A percentile compares a stretch with the other conserved stretches of the same genome.
Evolutionary conservation across 1,284 basidiomycete genomes (phyloP).

Genomic region (Pyrrhoderma lamaoense): DNA sequence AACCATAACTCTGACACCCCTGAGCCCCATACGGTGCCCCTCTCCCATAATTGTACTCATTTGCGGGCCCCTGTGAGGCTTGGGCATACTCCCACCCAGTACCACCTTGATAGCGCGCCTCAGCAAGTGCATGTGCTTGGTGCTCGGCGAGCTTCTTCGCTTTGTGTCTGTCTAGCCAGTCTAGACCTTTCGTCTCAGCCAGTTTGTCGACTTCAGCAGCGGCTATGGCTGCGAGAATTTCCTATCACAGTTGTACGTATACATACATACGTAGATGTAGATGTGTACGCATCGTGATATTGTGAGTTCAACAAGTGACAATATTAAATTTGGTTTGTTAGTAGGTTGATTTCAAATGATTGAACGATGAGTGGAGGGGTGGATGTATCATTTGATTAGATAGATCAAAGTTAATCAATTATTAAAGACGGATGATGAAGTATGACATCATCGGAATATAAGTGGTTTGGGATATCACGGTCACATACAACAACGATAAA

Average conservation of each 20-base stretch:
- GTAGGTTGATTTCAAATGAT: too few species aligned
- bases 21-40: conserved; percentile 12
- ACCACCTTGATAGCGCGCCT: conserved; percentile 19
- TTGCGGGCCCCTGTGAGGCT: conserved; percentile 1
- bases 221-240: conserved; percentile 25
- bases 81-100: conserved; percentile 21
- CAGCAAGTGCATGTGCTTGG: conserved; percentile 21
- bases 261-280: not conserved
- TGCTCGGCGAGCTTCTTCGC: conserved; percentile 22
- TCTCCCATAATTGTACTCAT: conserved; percentile 14
- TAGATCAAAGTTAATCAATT: too few species aligned
- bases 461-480: too few species aligned
- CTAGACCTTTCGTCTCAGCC: conserved; percentile 25
- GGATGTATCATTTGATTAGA: too few species aligned
- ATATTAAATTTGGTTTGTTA: too few species aligned
- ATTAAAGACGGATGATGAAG: too few species aligned
- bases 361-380: too few species aligned
- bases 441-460: too few species aligned
- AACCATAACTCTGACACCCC: conserved; percentile 15
- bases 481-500: too few species aligned
- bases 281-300: not conserved
- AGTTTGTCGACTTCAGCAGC: conserved; percentile 26
- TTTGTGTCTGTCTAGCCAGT: conserved; percentile 23
- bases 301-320: too few species aligned
- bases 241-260: conserved; percentile 11